These are phyloP conservation scores for Lactarius sanguifluus DNA, from an alignment of 768 basidiomycete species.

Conservation along the genomic window DNA sequence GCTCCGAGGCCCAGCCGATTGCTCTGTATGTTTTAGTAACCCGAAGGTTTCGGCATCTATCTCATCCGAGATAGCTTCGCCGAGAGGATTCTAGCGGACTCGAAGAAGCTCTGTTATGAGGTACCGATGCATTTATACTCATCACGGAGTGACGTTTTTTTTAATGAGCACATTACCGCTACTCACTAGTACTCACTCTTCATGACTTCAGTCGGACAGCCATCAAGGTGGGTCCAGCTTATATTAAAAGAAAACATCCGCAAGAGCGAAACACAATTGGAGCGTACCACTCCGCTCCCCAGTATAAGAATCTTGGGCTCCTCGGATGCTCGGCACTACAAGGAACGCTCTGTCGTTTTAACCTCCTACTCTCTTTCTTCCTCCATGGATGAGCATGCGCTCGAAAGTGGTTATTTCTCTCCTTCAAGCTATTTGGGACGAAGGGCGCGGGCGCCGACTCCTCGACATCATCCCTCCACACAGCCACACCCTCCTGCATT, in stretches of 20 bases:
- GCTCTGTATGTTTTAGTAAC: background rate
- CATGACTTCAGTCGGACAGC: constrained; percentile 7
- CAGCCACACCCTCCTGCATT: background rate
- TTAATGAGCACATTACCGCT: background rate
- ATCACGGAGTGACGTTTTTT: constrained; percentile 16
- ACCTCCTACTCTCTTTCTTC: constrained; percentile 14
- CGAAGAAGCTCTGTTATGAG: constrained; percentile 16
- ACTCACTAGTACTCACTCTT: background rate
- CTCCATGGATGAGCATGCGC: constrained; percentile 24
- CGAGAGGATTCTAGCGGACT: constrained; percentile 14
- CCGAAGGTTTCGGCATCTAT: constrained; percentile 14
- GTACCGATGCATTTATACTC: constrained; percentile 14
- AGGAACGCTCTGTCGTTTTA: constrained; percentile 15
- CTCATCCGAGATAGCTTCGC: constrained; percentile 22
- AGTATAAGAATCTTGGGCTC: constrained; percentile 18
- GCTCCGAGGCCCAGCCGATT: constrained; percentile 21
- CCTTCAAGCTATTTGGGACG: constrained; percentile 9
- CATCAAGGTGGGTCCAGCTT: constrained; percentile 8
- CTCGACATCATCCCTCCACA: background rate
- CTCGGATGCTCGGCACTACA: constrained; percentile 15
- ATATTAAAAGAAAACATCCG: constrained; percentile 21
- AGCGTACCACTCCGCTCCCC: background rate
- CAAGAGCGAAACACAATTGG: background rate
- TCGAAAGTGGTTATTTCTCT: constrained; percentile 10
- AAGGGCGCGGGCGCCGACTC: constrained; percentile 20